Percentiles rank a stretch among this genome's conserved stretches.
Conservation (phyloP, 148 eudicot species). For the Rhododendron mucronatum region DNA sequence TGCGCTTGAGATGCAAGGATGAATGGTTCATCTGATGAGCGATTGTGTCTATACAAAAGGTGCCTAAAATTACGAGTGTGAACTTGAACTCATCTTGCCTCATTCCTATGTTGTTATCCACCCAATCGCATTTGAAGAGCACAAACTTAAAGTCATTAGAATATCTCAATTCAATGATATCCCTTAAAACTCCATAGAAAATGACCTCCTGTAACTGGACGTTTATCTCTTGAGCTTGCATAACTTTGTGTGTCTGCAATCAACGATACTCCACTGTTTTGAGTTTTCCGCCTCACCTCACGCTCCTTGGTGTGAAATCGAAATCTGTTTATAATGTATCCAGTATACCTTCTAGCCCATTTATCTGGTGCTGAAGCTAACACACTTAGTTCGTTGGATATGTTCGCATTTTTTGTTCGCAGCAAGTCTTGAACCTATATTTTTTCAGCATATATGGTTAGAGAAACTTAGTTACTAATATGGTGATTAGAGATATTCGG, state of each 20-base stretch:
- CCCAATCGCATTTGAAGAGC: conserved; percentile 8
- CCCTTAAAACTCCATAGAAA: conserved; percentile 12
- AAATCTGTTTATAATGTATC: neutral
- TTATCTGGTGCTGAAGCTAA: neutral
- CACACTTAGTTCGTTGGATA: neutral
- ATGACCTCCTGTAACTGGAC: conserved; percentile 1
- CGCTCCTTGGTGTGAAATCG: neutral
- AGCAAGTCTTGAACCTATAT: neutral
- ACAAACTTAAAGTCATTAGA: conserved; percentile 11
- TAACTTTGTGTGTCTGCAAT: neutral
- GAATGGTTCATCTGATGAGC: conserved; percentile 1
- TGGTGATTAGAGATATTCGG: no score
- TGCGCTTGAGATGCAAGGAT: conserved; percentile 12
- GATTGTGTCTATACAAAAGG: conserved; percentile 5
- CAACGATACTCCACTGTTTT: neutral
- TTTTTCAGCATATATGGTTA: no score
- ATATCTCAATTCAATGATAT: conserved; percentile 3
- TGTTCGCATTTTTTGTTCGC: neutral
- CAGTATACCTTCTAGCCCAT: conserved; percentile 2
- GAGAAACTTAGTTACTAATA: no score
- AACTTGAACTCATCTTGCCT: conserved; percentile 8
- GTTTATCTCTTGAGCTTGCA: conserved; percentile 4
- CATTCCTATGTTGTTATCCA: neutral
- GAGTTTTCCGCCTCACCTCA: neutral
- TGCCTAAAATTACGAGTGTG: conserved; percentile 5